Conservation (phyloP, 371 early-diverging fungal genomes). For the Saksenaea oblongispora region DNA sequence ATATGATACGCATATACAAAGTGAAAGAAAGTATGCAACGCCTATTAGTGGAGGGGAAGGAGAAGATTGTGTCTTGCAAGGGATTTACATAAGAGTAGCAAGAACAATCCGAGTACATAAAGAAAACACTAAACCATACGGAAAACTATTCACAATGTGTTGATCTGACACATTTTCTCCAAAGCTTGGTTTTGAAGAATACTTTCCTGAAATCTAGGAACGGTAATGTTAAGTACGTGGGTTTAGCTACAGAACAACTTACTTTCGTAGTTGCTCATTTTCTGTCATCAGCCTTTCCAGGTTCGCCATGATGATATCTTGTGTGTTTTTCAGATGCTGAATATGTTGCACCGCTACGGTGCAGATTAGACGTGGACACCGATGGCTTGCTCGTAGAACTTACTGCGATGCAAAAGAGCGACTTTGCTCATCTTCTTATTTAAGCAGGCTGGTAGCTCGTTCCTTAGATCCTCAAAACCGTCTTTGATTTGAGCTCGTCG, state of each 20-base stretch:
- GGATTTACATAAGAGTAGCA: slow-evolving; percentile 9
- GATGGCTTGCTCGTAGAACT: background rate
- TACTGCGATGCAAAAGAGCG: slow-evolving; percentile 52
- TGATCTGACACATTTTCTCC: slow-evolving; percentile 24
- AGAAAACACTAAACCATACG: slow-evolving; percentile 12
- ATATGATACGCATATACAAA: slow-evolving; percentile 17
- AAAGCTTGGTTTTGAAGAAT: slow-evolving; percentile 27
- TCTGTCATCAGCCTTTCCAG: slow-evolving; percentile 41
- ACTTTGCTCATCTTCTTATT: slow-evolving; percentile 63
- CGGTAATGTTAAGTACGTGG: background rate
- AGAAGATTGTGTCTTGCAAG: slow-evolving; percentile 1
- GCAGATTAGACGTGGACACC: background rate
- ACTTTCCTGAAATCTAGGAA: slow-evolving; percentile 26
- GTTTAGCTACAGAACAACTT: slow-evolving; percentile 14
- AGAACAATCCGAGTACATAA: slow-evolving; percentile 8
- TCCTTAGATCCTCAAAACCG: slow-evolving; percentile 57
- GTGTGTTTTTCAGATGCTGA: slow-evolving; percentile 48
- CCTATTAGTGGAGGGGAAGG: background rate
- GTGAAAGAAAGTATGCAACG: slow-evolving; percentile 10
- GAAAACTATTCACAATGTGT: slow-evolving; percentile 8
- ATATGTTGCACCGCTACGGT: slow-evolving; percentile 47
- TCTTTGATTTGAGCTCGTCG: slow-evolving; percentile 63
- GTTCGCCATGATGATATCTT: slow-evolving; percentile 43
- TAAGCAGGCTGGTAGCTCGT: slow-evolving; percentile 52
- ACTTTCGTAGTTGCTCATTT: slow-evolving; percentile 53